phyloP scores from a whole-genome alignment of 2,329 filamentous ascomycete genomes.

The Colletotrichum gloeosporioides region DNA sequence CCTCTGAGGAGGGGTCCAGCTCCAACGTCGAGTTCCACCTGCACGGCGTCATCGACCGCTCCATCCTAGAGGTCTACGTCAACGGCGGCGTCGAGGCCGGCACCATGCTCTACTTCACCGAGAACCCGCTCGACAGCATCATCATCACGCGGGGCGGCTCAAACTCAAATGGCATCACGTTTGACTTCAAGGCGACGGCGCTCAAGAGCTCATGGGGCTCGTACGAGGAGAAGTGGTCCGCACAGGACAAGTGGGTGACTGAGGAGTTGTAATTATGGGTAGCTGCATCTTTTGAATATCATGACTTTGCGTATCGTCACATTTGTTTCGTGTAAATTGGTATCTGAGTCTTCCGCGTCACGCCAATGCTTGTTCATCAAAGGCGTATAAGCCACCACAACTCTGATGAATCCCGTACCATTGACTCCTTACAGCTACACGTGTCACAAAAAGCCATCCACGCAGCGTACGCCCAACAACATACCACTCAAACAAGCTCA shows the following conservation, averaged over 20 bases:
- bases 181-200: constrained; percentile 15
- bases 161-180: constrained; percentile 12
- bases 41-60: constrained; percentile 39
- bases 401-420: background rate
- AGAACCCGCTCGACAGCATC: constrained; percentile 18
- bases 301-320: background rate
- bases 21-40: constrained; percentile 36
- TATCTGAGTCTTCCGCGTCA: background rate
- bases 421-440: too few relatives aligned
- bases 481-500: background rate
- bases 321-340: background rate
- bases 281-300: background rate
- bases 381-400: background rate
- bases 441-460: too few relatives aligned
- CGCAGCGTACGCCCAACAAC: too few relatives aligned
- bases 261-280: background rate
- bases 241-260: constrained; percentile 1
- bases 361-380: background rate
- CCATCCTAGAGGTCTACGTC: constrained; percentile 39
- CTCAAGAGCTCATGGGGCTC: constrained; percentile 19
- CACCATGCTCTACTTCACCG: constrained; percentile 34
- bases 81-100: constrained; percentile 36
- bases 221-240: background rate
- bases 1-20: constrained; percentile 24
- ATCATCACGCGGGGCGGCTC: constrained; percentile 1